phyloP scores from a whole-genome alignment of 148 eudicot species.

The Tetragonia tetragonoides region DNA sequence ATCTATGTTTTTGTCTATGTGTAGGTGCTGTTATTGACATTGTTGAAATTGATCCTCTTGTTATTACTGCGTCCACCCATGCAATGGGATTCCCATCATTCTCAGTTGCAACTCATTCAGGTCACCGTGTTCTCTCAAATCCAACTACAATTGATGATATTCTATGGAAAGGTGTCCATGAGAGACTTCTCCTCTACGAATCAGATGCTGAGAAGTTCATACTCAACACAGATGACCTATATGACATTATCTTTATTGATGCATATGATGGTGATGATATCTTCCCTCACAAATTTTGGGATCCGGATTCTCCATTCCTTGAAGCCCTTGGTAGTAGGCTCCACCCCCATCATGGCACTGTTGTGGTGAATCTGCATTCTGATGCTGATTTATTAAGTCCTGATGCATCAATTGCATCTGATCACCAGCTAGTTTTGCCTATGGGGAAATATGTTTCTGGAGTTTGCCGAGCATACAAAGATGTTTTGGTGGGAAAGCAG shows the following conservation, averaged over 20 bases:
- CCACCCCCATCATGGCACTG: constrained; percentile 92
- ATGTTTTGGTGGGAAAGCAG: constrained; percentile 39
- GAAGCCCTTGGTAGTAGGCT: constrained; percentile 52
- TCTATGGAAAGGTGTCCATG: constrained; percentile 89
- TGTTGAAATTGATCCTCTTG: constrained; percentile 90
- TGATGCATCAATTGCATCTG: constrained; percentile 31
- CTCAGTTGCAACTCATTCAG: constrained; percentile 49
- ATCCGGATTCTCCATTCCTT: constrained; percentile 75
- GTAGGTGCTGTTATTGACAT: constrained; percentile 79
- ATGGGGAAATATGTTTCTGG: constrained; percentile 67
- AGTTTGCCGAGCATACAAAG: constrained; percentile 66
- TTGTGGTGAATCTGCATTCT: constrained; percentile 87
- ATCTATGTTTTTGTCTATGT: constrained; percentile 5
- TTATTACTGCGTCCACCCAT: constrained; percentile 68
- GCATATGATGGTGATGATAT: constrained; percentile 90
- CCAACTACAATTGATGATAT: constrained; percentile 50
- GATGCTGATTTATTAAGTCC: constrained; percentile 40
- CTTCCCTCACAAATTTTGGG: constrained; percentile 85
- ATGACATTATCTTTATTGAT: constrained; percentile 82
- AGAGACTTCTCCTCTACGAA: constrained; percentile 71
- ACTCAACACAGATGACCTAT: constrained; percentile 38
- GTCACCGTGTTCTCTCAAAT: constrained; percentile 39
- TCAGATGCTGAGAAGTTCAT: constrained; percentile 85
- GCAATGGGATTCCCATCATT: constrained; percentile 92
- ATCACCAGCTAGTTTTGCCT: constrained; percentile 33